Evolutionary conservation across 495 filamentous ascomycete genomes (phyloP).

Genomic region (Annulohypoxylon nitens): DNA sequence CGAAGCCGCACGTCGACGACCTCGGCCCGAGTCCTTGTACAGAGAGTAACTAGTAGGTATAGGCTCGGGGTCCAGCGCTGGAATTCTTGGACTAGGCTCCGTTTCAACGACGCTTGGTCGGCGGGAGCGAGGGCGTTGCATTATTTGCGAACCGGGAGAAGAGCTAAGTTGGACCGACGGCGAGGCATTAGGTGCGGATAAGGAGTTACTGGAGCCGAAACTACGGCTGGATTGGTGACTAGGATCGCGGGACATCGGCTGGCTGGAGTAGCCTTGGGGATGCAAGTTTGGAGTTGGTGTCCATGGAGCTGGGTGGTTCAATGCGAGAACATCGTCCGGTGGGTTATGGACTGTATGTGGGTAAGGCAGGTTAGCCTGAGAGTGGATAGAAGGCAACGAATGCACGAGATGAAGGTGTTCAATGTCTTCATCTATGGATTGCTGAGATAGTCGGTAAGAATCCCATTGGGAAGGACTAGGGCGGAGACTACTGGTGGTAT

Average conservation of each 20-base stretch:
- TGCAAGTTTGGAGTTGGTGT: slow-evolving; percentile 42
- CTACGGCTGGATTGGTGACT: slow-evolving; percentile 56
- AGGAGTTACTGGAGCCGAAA: slow-evolving; percentile 38
- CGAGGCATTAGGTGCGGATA: slow-evolving; percentile 18
- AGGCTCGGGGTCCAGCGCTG: slow-evolving; percentile 51
- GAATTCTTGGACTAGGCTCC: slow-evolving; percentile 56
- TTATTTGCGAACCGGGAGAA: slow-evolving; percentile 46
- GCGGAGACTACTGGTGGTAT: slow-evolving; percentile 39
- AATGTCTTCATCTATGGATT: slow-evolving; percentile 31
- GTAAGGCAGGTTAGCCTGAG: slow-evolving; percentile 46
- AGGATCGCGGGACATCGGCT: slow-evolving; percentile 67
- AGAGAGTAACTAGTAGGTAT: slow-evolving; percentile 55
- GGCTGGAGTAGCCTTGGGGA: slow-evolving; percentile 65
- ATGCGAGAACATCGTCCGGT: slow-evolving; percentile 23
- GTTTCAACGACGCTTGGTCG: slow-evolving; percentile 58
- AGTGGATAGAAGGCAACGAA: slow-evolving; percentile 43
- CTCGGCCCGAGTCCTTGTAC: slow-evolving; percentile 44
- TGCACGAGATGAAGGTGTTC: slow-evolving; percentile 37
- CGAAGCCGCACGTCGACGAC: slow-evolving; percentile 26
- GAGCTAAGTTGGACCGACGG: slow-evolving; percentile 38
- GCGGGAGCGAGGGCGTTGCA: slow-evolving; percentile 48
- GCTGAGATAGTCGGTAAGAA: slow-evolving; percentile 31
- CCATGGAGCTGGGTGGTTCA: slow-evolving; percentile 47
- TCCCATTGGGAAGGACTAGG: slow-evolving; percentile 47
- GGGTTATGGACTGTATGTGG: slow-evolving; percentile 38